phyloP scores from a whole-genome alignment of 1,284 basidiomycete genomes.

The Ganoderma lucidum region DNA sequence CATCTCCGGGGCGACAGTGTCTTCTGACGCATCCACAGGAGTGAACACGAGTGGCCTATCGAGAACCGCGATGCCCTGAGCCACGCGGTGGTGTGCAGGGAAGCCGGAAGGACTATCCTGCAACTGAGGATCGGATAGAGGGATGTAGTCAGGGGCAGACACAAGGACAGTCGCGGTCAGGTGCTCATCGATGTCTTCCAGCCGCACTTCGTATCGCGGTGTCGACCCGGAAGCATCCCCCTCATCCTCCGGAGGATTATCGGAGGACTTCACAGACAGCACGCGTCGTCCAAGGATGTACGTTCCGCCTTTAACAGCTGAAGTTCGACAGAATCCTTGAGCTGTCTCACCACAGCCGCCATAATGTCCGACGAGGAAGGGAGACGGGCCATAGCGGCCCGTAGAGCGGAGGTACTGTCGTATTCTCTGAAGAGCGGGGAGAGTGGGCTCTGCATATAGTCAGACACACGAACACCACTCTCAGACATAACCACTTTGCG shows the following conservation, averaged over 20 bases:
- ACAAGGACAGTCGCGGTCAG: constrained; percentile 57
- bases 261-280: constrained; percentile 46
- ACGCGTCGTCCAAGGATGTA: constrained; percentile 84
- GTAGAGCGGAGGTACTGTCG: constrained; percentile 80
- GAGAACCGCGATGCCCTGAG: constrained; percentile 76
- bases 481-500: not conserved
- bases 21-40: constrained; percentile 37
- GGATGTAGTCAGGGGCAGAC: constrained; percentile 46
- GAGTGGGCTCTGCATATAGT: constrained; percentile 60
- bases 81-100: constrained; percentile 45
- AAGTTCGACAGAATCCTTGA: constrained; percentile 91
- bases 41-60: constrained; percentile 54
- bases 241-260: constrained; percentile 15
- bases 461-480: not conserved
- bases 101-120: not conserved
- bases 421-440: constrained; percentile 71
- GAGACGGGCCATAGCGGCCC: constrained; percentile 89
- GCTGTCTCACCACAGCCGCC: constrained; percentile 93
- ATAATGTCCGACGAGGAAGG: constrained; percentile 95
- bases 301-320: constrained; percentile 85
- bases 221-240: constrained; percentile 7
- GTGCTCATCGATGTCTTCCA: constrained; percentile 68
- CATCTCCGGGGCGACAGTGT: constrained; percentile 5
- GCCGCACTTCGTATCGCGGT: constrained; percentile 52
- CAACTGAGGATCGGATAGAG: constrained; percentile 27